Evolutionary conservation across 2,329 filamentous ascomycete genomes (phyloP), one percentile per base, ranked within the genome.

Genomic region (Aureobasidium pullulans): DNA sequence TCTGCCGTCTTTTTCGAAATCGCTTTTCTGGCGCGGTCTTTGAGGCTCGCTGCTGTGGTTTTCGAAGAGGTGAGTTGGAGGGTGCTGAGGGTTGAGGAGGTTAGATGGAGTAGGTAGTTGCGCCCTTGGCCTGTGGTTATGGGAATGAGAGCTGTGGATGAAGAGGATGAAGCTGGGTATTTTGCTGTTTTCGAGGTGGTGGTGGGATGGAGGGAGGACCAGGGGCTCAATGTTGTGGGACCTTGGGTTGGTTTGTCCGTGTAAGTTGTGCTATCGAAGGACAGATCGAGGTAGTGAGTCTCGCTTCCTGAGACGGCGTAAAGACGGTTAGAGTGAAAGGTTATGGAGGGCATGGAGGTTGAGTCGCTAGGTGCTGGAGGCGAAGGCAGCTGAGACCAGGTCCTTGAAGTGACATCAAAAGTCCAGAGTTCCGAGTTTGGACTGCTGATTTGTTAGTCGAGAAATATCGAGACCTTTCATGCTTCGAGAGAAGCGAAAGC

Each of bases 41-140:
- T 83, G 31, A 76, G 69, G 11, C 73, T 73, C 7, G 81, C 79
- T 0, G 76, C 75, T 11, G 72, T 78, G 36, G 74, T 71, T 2
- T 71, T 71, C 32, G 77, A 74, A 0, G 79, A 72, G 3, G 77
- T 75, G 3, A 83, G 69, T 65, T 83, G 80, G 60, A 82, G 73
- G 1, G 78, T 73, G 79, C 79, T 83, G 3, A 82, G 72, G 61
- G 82, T 44, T n/a, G 73, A 71, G 6, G 81, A 80, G 13, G 81
- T 77, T 58, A 82, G 68, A 42, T 79, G 77, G 2, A 82, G 68
- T 0, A 83, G 72, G 64, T 81, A 83, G 42, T 77, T 71, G 9
- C 81, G 73, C 5, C 80, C 80, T 61, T 79, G 77, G 9, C 80
- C 80, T 0, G 79, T 81, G 0, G 75, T 76, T 8, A 83, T 67